Evolutionary conservation across 331 rosid genomes (phyloP), one percentile per base, ranked within the genome.

Genomic region (Malus hybrid): DNA sequence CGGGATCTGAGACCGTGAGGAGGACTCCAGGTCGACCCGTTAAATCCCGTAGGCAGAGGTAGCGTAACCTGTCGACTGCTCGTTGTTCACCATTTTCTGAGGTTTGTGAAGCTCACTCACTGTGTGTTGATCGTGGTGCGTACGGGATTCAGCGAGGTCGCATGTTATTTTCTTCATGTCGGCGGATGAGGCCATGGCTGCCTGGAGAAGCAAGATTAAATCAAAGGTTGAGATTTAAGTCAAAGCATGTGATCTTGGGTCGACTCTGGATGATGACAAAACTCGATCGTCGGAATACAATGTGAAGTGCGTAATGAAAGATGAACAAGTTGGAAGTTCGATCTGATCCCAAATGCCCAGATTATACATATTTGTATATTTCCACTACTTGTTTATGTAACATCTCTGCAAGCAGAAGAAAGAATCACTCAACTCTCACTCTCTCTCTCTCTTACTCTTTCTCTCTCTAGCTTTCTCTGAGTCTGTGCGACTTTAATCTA

Each of bases 281-380:
- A 13, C 2, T 7, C 3, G 28, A 9, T 56, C 6, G 28, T 20
- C 20, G 26, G 5, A 56, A 56, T 56, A 56, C 6, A 56, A 19
- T 9, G 2, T 3, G 28, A 0, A 56, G 0, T 62, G 22, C 0
- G n/a, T 63, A 19, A 26, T 61, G n/a, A 5, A 7, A 28, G 24
- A 16, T 8, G 12, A 16, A 18, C 14, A 32, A 30, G 14, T 2
- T 32, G 34, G 44, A 63, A 2, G 14, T 76, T 55, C 66, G 87
- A 86, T 90, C 83, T 85, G 85, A 78, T 79, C 82, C 68, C 74
- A 68, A 63, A 30, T 24, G n/a, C 57, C 71, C 75, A 79, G 83
- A 68, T 75, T 74, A 62, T 72, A 62, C 24, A 24, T 24, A 24
- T 24, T 24, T 24, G 24, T 63, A 66, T 78, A 63, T 29, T 3